A percentile compares a stretch with the other conserved stretches of the same genome.
These are phyloP conservation scores for Mycena amicta DNA, from an alignment of 768 basidiomycete genomes.

Conservation along the genomic window DNA sequence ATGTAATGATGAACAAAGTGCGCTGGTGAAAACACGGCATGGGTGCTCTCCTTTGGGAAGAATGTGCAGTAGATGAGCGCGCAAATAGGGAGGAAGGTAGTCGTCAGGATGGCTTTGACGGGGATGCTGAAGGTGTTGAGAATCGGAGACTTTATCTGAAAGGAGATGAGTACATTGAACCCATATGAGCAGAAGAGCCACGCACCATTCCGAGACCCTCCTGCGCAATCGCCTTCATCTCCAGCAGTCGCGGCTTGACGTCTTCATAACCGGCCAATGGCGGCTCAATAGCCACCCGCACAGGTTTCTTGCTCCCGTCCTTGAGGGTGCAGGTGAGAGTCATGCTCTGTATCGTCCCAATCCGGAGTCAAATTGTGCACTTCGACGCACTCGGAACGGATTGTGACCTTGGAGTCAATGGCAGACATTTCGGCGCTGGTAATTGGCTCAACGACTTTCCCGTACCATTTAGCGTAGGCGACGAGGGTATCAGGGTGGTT, in stretches of 20 bases:
- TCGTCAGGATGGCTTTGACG: constrained; percentile 38
- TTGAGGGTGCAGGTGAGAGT: constrained; percentile 64
- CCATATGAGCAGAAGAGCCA: not conserved
- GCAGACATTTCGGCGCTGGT: constrained; percentile 66
- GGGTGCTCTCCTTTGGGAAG: constrained; percentile 28
- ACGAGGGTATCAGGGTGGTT: constrained; percentile 84
- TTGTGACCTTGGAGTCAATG: constrained; percentile 65
- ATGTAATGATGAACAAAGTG: constrained; percentile 32
- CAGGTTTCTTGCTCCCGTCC: constrained; percentile 46
- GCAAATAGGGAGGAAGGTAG: constrained; percentile 28
- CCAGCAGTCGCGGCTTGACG: constrained; percentile 75
- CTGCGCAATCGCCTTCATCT: constrained; percentile 82
- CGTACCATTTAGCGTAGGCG: constrained; percentile 79
- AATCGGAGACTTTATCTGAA: constrained; percentile 68
- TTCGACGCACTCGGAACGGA: not conserved
- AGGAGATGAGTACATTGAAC: not conserved
- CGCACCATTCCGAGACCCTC: constrained; percentile 80
- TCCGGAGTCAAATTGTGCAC: too few species aligned
- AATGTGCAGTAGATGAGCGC: constrained; percentile 36
- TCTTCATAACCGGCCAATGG: constrained; percentile 76
- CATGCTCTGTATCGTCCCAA: constrained; percentile 57
- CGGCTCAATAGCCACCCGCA: constrained; percentile 66
- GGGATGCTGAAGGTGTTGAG: constrained; percentile 63
- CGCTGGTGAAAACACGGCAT: constrained; percentile 36
- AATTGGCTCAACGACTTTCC: constrained; percentile 59